These are phyloP conservation scores for Chara braunii DNA, from an alignment of 139 green algal species.

Conservation along the genomic window DNA sequence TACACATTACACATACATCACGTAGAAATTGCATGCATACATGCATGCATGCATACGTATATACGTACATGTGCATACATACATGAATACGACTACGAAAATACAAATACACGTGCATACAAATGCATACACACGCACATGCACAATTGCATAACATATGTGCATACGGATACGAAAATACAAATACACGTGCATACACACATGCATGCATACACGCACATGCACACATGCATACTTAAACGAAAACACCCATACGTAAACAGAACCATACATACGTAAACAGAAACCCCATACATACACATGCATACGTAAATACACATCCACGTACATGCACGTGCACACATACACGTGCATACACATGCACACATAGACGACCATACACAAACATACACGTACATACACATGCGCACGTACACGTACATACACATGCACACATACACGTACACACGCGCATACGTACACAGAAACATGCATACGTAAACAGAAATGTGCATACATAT, in stretches of 20 bases:
- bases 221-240: neutral
- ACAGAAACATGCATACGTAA: no score
- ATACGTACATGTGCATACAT: neutral
- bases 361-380: no score
- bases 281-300: no score
- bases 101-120: neutral
- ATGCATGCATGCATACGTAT: neutral
- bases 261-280: no score
- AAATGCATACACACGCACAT: neutral
- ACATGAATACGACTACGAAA: neutral
- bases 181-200: neutral
- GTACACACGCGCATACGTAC: no score
- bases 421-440: constrained; percentile 1
- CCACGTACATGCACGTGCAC: no score
- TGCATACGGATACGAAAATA: neutral
- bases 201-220: neutral
- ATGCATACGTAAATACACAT: no score
- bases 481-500: no score
- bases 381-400: no score
- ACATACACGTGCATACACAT: no score
- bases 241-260: neutral
- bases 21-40: neutral
- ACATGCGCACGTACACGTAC: neutral
- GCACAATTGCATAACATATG: no score
- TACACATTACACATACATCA: neutral